Conservation (phyloP, 2,329 filamentous ascomycete species). For the Chaetomium sp. region DNA sequence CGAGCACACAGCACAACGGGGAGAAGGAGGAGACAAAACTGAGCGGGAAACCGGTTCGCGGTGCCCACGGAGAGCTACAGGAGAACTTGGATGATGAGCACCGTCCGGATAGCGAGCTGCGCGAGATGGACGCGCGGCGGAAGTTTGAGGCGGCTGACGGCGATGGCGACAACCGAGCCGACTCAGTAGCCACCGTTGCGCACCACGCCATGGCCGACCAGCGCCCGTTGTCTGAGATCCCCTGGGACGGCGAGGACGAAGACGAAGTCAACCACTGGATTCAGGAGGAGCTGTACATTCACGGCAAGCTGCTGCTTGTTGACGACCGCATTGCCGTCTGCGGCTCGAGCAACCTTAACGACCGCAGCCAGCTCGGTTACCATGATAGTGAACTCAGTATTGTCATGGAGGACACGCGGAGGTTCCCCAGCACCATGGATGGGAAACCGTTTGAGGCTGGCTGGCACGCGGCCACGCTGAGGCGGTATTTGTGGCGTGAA, state of each 20-base stretch:
- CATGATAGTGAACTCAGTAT: slow-evolving; percentile 90
- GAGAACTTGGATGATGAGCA: slow-evolving; percentile 31
- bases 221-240: slow-evolving; percentile 58
- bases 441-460: slow-evolving; percentile 70
- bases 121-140: slow-evolving; percentile 42
- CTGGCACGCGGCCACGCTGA: slow-evolving; percentile 74
- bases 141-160: slow-evolving; percentile 46
- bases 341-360: slow-evolving; percentile 86
- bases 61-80: slow-evolving; percentile 26
- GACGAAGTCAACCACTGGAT: slow-evolving; percentile 83
- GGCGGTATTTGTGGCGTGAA: slow-evolving; percentile 81
- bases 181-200: slow-evolving; percentile 50
- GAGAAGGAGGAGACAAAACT: slow-evolving; percentile 28
- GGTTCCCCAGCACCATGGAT: slow-evolving; percentile 67
- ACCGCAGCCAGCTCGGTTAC: slow-evolving; percentile 77
- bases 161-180: slow-evolving; percentile 28
- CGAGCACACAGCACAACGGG: slow-evolving; percentile 49
- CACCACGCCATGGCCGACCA: slow-evolving; percentile 72
- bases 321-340: slow-evolving; percentile 83
- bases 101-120: slow-evolving; percentile 27
- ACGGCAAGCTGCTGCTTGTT: slow-evolving; percentile 82
- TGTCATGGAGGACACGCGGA: slow-evolving; percentile 77
- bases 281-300: slow-evolving; percentile 93
- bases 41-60: slow-evolving; percentile 20
- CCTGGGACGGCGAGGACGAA: slow-evolving; percentile 69